These are phyloP conservation scores for Pisolithus thermaeus DNA, from an alignment of 1,284 basidiomycete species.

Conservation along the genomic window DNA sequence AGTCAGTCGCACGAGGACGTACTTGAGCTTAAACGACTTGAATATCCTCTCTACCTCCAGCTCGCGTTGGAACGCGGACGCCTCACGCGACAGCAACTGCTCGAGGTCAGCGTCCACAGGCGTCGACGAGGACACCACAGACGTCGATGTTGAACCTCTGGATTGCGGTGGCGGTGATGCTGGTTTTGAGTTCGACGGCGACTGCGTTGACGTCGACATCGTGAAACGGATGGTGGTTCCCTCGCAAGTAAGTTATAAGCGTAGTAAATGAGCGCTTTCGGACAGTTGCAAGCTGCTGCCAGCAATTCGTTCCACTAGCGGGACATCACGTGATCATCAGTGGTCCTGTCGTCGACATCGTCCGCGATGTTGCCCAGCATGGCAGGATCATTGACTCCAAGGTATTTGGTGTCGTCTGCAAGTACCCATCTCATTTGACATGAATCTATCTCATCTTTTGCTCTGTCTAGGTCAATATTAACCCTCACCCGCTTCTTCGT, in stretches of 20 bases:
- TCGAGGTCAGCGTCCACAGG: constrained; percentile 52
- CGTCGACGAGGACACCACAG: constrained; percentile 27
- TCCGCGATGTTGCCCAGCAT: too few relatives aligned
- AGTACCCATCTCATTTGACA: too few relatives aligned
- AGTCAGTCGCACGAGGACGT: constrained; percentile 17
- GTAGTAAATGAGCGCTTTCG: background rate
- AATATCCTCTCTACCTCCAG: constrained; percentile 81
- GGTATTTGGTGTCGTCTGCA: too few relatives aligned
- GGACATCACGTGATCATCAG: background rate
- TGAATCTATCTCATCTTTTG: too few relatives aligned
- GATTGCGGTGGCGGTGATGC: constrained; percentile 1
- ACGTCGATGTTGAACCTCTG: constrained; percentile 10
- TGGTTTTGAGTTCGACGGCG: constrained; percentile 11
- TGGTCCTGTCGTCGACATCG: too few relatives aligned
- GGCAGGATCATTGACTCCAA: too few relatives aligned
- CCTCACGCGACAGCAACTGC: constrained; percentile 68
- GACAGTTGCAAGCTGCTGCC: background rate
- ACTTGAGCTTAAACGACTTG: constrained; percentile 83
- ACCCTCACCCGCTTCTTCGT: too few relatives aligned
- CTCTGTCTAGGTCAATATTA: too few relatives aligned
- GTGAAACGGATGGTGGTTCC: too few relatives aligned
- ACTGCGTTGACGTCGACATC: too few relatives aligned
- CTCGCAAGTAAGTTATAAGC: background rate
- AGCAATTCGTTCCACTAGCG: background rate
- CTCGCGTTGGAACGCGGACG: constrained; percentile 78